phyloP scores from a whole-genome alignment of 371 early-diverging fungal species.

The Polyrhizophydium stewartii region DNA sequence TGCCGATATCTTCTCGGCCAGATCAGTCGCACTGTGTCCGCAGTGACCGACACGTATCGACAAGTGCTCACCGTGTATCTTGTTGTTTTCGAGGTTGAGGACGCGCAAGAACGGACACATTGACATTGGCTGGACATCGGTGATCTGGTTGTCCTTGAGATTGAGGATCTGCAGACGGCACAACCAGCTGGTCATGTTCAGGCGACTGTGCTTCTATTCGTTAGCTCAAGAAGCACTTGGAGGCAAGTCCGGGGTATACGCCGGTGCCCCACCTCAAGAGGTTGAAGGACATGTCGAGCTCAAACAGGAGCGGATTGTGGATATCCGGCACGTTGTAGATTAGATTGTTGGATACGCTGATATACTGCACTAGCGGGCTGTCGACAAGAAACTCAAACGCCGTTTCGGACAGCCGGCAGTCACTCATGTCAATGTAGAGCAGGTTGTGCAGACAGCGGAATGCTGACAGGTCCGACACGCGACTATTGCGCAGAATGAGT shows the following conservation, averaged over 20 bases:
- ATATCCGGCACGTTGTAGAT: slow-evolving; percentile 21
- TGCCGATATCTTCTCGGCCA: slow-evolving; percentile 15
- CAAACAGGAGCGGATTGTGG: slow-evolving; percentile 10
- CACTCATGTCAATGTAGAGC: slow-evolving; percentile 23
- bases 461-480: slow-evolving; percentile 8
- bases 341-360: slow-evolving; percentile 18
- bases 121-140: slow-evolving; percentile 24
- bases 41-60: background rate
- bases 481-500: slow-evolving; percentile 2
- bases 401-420: slow-evolving; percentile 13
- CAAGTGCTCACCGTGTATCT: slow-evolving; percentile 14
- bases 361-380: slow-evolving; percentile 18
- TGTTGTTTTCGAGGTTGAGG: slow-evolving; percentile 23
- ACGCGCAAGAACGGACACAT: slow-evolving; percentile 26
- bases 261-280: background rate
- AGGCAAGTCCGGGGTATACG: too few relatives aligned
- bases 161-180: slow-evolving; percentile 20
- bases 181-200: slow-evolving; percentile 20
- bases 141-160: slow-evolving; percentile 24
- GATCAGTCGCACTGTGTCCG: too few relatives aligned
- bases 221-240: too few relatives aligned
- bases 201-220: slow-evolving; percentile 4
- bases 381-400: slow-evolving; percentile 5
- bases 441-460: slow-evolving; percentile 15
- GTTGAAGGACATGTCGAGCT: slow-evolving; percentile 19